These are phyloP conservation scores for Xylariaceae sp. DNA, from an alignment of 2,329 filamentous ascomycete genomes.

Conservation along the genomic window DNA sequence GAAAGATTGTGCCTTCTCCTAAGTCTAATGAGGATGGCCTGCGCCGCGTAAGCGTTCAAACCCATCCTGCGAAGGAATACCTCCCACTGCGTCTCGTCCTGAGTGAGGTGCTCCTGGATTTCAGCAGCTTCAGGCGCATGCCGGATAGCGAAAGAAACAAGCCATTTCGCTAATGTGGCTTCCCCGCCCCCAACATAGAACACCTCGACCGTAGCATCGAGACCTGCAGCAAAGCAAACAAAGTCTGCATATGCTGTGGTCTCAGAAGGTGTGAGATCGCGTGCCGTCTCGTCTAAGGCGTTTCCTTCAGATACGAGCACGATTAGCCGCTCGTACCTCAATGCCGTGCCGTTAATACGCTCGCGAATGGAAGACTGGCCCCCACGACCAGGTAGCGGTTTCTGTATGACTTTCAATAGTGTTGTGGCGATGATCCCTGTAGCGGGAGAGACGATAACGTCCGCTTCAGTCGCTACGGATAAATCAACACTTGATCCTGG, in stretches of 20 bases:
- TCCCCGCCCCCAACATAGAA: constrained; percentile 48
- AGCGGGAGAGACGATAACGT: constrained; percentile 64
- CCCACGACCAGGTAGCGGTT: constrained; percentile 58
- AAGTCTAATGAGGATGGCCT: constrained; percentile 51
- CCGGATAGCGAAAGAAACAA: constrained; percentile 47
- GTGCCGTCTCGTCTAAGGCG: constrained; percentile 37
- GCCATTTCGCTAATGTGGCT: constrained; percentile 49
- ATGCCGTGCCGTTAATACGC: constrained; percentile 47
- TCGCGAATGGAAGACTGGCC: constrained; percentile 46
- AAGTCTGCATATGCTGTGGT: constrained; percentile 45
- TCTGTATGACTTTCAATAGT: constrained; percentile 67
- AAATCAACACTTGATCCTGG: constrained; percentile 35
- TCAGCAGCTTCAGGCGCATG: constrained; percentile 30
- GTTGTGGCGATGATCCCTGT: constrained; percentile 67
- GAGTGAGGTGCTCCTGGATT: constrained; percentile 34
- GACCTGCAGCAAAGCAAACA: constrained; percentile 41
- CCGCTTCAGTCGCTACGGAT: constrained; percentile 54
- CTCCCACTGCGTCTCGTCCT: constrained; percentile 63
- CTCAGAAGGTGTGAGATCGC: constrained; percentile 38
- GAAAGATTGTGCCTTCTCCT: constrained; percentile 31
- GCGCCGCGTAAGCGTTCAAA: constrained; percentile 67
- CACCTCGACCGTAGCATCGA: constrained; percentile 37
- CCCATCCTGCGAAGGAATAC: constrained; percentile 59
- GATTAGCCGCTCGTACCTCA: constrained; percentile 61
- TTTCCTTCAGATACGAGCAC: constrained; percentile 60